These are phyloP conservation scores for Albatrellus ellisii DNA, from an alignment of 768 basidiomycete species.

Conservation along the genomic window DNA sequence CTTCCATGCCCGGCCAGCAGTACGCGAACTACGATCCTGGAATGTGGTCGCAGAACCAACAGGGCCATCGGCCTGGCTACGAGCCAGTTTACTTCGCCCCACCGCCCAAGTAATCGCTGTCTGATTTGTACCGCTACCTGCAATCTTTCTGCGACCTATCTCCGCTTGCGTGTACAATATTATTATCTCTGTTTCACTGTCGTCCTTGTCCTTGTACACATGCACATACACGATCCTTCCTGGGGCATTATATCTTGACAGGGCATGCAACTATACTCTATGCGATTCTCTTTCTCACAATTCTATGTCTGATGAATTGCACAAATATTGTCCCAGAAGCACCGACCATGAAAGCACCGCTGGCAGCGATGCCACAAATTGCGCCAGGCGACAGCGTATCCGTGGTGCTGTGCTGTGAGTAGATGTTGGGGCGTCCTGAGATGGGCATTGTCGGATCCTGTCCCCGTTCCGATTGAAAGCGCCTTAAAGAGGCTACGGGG, in stretches of 20 bases:
- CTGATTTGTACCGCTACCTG: neutral
- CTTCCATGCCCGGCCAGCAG: constrained; percentile 7
- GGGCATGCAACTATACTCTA: no score
- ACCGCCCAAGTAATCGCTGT: neutral
- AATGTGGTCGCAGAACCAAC: constrained; percentile 3
- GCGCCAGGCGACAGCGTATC: constrained; percentile 3
- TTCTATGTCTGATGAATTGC: neutral
- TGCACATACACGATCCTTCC: neutral
- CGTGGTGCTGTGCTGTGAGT: constrained; percentile 6
- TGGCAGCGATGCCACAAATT: constrained; percentile 16
- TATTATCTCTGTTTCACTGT: neutral
- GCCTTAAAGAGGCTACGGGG: constrained; percentile 20
- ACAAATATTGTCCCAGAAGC: neutral
- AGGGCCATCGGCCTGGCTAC: constrained; percentile 15
- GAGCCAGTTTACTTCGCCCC: constrained; percentile 24
- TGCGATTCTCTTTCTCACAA: neutral
- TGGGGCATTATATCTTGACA: neutral
- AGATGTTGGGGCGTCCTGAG: constrained; percentile 7
- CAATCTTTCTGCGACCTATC: neutral
- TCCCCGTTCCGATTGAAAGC: constrained; percentile 31
- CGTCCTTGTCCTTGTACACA: neutral
- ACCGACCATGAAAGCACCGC: constrained; percentile 2
- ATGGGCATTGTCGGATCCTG: constrained; percentile 22
- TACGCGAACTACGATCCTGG: constrained; percentile 2
- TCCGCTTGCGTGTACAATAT: neutral